Base-by-base conservation (phyloP, 192 early-diverging fungal genomes). In the Linnemannia hyalina region DNA sequence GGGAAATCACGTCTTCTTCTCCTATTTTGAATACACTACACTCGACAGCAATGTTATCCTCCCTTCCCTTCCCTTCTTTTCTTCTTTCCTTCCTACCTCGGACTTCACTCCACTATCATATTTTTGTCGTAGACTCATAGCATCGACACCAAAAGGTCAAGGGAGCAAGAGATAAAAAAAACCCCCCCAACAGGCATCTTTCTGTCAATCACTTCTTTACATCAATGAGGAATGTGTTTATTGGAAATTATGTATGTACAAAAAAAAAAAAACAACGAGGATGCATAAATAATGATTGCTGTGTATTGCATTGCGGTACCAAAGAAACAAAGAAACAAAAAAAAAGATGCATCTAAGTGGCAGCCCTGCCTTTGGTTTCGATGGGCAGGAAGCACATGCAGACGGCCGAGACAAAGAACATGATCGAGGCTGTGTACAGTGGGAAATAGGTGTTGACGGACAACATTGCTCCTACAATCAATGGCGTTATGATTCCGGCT, bases 311-410 rank as follows among this genome's bases (percentile, higher is more conserved):
- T 8, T 55, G 5, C 55, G 35, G 35, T 35, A 35, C 0, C 35
- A 35, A 35, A 35, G 1, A 35, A 35, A 35, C 0, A 35, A 35
- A 35, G 1, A 35, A n/a, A 60, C 0, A 60, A 11, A n/a, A 23
- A 26, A 23, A 60, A 60, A 0, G 47, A 60, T 26, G n/a, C n/a
- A 11, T 60, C n/a, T 60, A 60, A 26, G 23, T 60, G 55, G 88
- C 88, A 11, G 76, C 81, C 44, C 88, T 52, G 42, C 91, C 91
- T 80, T 88, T 78, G 9, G 94, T 94, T 76, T 95, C 94, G 41
- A 95, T 93, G 16, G 97, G 97, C 69, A 97, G 78, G 22, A 92
- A 83, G 4, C 95, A 76, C 90, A 96, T 95, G 68, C 91, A 93
- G 18, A 92, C 71, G 26, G 91, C 93, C 0, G 93, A 91, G 23